Evolutionary conservation across 345 rosid genomes (phyloP).

Genomic region (Lumnitzera littorea): DNA sequence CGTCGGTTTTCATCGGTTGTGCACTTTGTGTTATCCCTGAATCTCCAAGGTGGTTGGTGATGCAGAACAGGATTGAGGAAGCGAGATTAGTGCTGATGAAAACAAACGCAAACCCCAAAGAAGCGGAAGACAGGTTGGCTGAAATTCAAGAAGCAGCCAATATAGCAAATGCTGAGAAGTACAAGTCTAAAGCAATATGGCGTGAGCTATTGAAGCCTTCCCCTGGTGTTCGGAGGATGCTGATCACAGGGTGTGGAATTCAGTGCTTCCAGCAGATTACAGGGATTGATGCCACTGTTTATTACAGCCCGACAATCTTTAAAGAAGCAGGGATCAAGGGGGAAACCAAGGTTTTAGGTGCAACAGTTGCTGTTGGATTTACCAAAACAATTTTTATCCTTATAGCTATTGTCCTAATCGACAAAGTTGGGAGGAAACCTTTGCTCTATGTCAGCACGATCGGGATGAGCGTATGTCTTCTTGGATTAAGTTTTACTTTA

Average conservation of each 20-base stretch:
- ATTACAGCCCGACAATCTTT: slow-evolving; percentile 64
- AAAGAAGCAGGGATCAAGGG: slow-evolving; percentile 40
- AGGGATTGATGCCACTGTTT: slow-evolving; percentile 58
- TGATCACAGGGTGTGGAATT: slow-evolving; percentile 55
- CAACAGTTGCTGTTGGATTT: slow-evolving; percentile 64
- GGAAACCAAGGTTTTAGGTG: slow-evolving; percentile 40
- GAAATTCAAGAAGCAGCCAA: slow-evolving; percentile 48
- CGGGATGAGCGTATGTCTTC: slow-evolving; percentile 55
- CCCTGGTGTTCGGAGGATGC: slow-evolving; percentile 37
- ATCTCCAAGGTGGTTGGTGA: slow-evolving; percentile 64
- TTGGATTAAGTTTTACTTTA: slow-evolving; percentile 33
- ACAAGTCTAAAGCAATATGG: slow-evolving; percentile 41
- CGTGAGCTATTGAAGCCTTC: slow-evolving; percentile 37
- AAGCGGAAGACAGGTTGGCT: slow-evolving; percentile 47
- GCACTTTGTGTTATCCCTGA: slow-evolving; percentile 55
- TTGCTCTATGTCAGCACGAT: slow-evolving; percentile 54
- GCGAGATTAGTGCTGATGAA: slow-evolving; percentile 45
- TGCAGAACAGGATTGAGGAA: slow-evolving; percentile 43
- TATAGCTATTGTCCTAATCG: slow-evolving; percentile 50
- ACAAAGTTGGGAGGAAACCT: slow-evolving; percentile 52
- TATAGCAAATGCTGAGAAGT: slow-evolving; percentile 13
- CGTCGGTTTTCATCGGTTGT: slow-evolving; percentile 42
- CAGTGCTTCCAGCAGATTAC: slow-evolving; percentile 65
- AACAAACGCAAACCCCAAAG: slow-evolving; percentile 30
- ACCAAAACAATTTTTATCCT: slow-evolving; percentile 52